Evolutionary conservation across 352 stramenopile genomes (phyloP), one percentile per base, ranked within the genome.

Genomic region (Phytophthora kernoviae): DNA sequence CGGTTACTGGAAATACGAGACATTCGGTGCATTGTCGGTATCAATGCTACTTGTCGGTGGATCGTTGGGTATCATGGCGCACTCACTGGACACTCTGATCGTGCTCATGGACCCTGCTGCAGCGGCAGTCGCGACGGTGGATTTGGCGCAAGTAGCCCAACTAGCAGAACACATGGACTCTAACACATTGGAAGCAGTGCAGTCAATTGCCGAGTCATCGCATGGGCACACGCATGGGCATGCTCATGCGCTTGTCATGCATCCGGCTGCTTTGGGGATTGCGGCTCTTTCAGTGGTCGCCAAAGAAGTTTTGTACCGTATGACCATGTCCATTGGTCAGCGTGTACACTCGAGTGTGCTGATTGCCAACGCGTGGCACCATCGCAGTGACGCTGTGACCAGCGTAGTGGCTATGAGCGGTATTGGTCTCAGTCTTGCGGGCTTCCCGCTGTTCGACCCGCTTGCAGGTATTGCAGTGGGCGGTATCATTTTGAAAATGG

Each of bases 341-440:
- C 66, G 78, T 30, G 73, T 98, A 27, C 96, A 98, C 76, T 98
- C 88, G 44, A 91, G 70, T 36, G 84, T 98, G 15, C 76, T 99
- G 8, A 93, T 98, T 66, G 94, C 96, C 7, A 99, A 99, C 74
- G 96, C 96, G 15, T 98, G 94, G 94, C 96, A 99, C 56, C 88
- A 96, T 52, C 87, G 88, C 24, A 94, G 84, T 30, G 88, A 96
- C 53, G 85, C 88, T 1, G 64, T 93, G 26, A 91, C 88, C 10
- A 96, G 86, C 32, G 68, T 95, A 8, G 79, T 95, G 5, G 88
- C 87, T 1, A 79, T 87, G 70, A 62, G 65, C 2, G 81, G 81
- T 21, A 89, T 91, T 36, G 74, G 79, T 0, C 54, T 91, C 27
- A 89, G 79, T 62, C 64, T 91, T 14, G 70, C 70, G 0, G 81